Evolutionary conservation across 78 protist species (phyloP).

Genomic region (Corallochytrium limacisporum): DNA sequence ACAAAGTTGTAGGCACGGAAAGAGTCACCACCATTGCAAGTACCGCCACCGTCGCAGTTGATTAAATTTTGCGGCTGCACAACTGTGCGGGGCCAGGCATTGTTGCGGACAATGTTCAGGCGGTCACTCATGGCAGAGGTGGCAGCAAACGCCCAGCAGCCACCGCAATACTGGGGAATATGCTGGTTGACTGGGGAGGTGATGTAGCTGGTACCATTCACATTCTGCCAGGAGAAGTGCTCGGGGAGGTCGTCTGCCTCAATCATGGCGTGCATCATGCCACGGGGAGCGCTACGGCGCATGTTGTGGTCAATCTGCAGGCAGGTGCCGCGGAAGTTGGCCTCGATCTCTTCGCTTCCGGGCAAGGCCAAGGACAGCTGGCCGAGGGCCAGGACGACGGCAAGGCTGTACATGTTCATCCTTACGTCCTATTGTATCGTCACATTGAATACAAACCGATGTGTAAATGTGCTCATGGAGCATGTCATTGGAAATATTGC

Average conservation of each 20-base stretch:
- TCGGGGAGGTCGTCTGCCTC: constrained; percentile 13
- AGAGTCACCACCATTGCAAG: constrained; percentile 32
- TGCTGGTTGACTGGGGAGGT: constrained; percentile 58
- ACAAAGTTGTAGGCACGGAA: constrained; percentile 3
- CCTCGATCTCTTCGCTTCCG: too few relatives aligned
- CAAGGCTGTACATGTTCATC: too few relatives aligned
- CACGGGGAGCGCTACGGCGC: too few relatives aligned
- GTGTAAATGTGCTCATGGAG: too few relatives aligned
- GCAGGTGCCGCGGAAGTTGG: too few relatives aligned
- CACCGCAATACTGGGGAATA: constrained; percentile 56
- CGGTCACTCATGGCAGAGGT: constrained; percentile 28
- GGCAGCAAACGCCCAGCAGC: constrained; percentile 42
- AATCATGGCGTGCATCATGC: constrained; percentile 15
- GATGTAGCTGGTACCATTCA: constrained; percentile 42
- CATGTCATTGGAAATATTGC: too few relatives aligned
- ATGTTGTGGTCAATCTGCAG: too few relatives aligned
- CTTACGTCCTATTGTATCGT: too few relatives aligned
- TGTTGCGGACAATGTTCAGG: constrained; percentile 13
- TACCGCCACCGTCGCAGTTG: constrained; percentile 40
- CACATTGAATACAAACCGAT: too few relatives aligned
- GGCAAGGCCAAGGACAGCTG: too few relatives aligned
- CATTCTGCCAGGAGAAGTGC: constrained; percentile 35
- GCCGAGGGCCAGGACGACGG: too few relatives aligned
- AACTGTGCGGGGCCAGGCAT: constrained; percentile 19
- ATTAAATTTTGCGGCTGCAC: constrained; percentile 31